Evolutionary conservation across 345 rosid genomes (phyloP), one percentile per base, ranked within the genome.

Genomic region (Trapa bicornis): DNA sequence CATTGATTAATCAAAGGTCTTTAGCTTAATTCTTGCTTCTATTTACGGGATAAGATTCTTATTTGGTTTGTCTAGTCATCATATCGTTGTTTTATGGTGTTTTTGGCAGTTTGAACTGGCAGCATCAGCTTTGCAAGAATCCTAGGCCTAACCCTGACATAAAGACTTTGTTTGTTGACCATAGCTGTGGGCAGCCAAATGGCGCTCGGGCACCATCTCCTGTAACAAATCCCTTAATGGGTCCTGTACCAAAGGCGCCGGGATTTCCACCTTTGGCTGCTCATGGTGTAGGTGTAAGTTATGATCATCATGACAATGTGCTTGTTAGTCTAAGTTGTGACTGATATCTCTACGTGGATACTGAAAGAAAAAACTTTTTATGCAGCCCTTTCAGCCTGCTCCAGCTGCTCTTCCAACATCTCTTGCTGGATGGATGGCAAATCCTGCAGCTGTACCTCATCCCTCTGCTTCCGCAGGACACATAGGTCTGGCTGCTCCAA

Each of bases 111-210:
- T 79, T 91, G 71, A 91, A 91, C 70, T 91, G 96, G 97, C 96
- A 91, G 78, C 97, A 91, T 70, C 97, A 91, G 75, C 89, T 91
- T 57, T 91, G 97, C 75, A 91, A 91, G 81, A 91, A 88, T 71
- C 97, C 97, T 37, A 83, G 91, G 75, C 76, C 89, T 60, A 91
- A 91, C 72, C 97, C 97, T 68, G 97, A 91, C 72, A 91, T 91
- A 50, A 91, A 91, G 76, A 91, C 97, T 16, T 83, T 91, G 54
- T 91, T 91, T 72, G 78, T 75, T 71, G 97, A 91, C 78, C 97
- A 88, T 80, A 79, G 87, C 54, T 89, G 96, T 67, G 68, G 72
- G 70, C 82, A 88, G 73, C 78, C 92, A 6, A 91, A 91, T 72
- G 97, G 96, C 58, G 83, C 91, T 71, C 90, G 86, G 47, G 82